A percentile compares a stretch with the other conserved stretches of the same genome.
Conservation (phyloP, 2,329 filamentous ascomycete genomes). For the Sarocladium oryzae region DNA sequence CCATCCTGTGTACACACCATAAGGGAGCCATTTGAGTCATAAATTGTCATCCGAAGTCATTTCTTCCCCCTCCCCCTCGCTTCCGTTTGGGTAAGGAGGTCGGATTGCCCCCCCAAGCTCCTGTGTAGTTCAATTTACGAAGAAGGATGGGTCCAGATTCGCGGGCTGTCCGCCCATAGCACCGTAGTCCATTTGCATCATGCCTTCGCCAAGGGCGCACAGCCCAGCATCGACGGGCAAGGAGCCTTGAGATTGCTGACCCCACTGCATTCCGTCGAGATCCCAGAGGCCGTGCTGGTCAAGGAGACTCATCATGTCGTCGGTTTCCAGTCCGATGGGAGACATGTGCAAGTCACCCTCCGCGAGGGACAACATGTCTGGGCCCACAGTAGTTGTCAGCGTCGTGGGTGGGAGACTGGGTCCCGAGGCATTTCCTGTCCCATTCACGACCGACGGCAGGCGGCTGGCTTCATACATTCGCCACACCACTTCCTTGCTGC, state of each 20-base stretch:
- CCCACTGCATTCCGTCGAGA: conserved; percentile 50
- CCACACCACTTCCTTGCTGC: conserved; percentile 56
- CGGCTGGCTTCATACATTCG: conserved; percentile 55
- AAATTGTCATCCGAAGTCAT: not conserved
- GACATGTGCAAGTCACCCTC: conserved; percentile 41
- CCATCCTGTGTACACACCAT: conserved; percentile 1
- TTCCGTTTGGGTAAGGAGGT: not conserved
- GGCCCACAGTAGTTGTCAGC: conserved; percentile 4
- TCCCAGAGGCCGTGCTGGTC: conserved; percentile 51
- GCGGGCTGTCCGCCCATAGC: conserved; percentile 29
- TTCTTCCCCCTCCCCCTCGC: not conserved
- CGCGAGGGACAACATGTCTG: conserved; percentile 26
- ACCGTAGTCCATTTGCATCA: conserved; percentile 30
- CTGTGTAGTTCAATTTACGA: conserved; percentile 25
- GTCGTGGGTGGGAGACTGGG: conserved; percentile 7
- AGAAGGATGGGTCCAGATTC: conserved; percentile 35
- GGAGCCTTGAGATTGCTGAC: conserved; percentile 18
- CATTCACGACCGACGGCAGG: conserved; percentile 18
- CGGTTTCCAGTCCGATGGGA: conserved; percentile 44
- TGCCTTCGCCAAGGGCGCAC: conserved; percentile 25
- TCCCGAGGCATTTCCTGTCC: conserved; percentile 18
- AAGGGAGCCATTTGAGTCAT: not conserved
- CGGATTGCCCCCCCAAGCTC: not conserved
- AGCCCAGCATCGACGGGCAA: conserved; percentile 15
- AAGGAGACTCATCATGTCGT: conserved; percentile 46